Evolutionary conservation across 345 rosid genomes (phyloP).

Genomic region (Limnanthes douglasii): DNA sequence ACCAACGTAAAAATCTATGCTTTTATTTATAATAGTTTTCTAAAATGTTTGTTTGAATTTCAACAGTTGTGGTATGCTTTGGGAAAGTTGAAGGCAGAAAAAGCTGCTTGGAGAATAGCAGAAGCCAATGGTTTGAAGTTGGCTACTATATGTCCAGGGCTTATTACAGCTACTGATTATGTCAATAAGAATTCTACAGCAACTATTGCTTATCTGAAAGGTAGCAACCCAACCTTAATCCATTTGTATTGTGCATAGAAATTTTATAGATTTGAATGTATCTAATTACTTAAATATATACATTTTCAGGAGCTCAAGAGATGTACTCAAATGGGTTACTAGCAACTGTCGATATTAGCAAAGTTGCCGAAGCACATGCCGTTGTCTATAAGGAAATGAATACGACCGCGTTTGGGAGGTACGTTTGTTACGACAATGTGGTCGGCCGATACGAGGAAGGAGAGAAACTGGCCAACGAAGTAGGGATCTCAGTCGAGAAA

Average conservation of each 20-base stretch:
- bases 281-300: neutral
- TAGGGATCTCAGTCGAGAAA: slow-evolving; percentile 36
- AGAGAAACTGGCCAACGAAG: slow-evolving; percentile 25
- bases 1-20: neutral
- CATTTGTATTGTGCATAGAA: slow-evolving; percentile 2
- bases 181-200: slow-evolving; percentile 38
- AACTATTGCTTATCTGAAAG: slow-evolving; percentile 47
- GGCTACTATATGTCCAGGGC: slow-evolving; percentile 51
- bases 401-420: slow-evolving; percentile 47
- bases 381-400: slow-evolving; percentile 40
- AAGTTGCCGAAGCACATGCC: slow-evolving; percentile 52
- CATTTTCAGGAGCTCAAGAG: slow-evolving; percentile 17
- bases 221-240: slow-evolving; percentile 8
- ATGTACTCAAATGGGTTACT: slow-evolving; percentile 40
- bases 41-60: neutral
- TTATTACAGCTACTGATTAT: slow-evolving; percentile 51
- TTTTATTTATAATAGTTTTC: neutral
- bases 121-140: slow-evolving; percentile 36
- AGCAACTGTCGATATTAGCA: slow-evolving; percentile 47
- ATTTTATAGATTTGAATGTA: neutral
- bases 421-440: slow-evolving; percentile 53
- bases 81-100: slow-evolving; percentile 88
- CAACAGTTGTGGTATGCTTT: slow-evolving; percentile 81
- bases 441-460: slow-evolving; percentile 24
- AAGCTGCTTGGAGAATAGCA: slow-evolving; percentile 39